A percentile compares a stretch with the other conserved stretches of the same genome.
These are phyloP conservation scores for Pisolithus albus DNA, from an alignment of 768 basidiomycete genomes.

Conservation along the genomic window DNA sequence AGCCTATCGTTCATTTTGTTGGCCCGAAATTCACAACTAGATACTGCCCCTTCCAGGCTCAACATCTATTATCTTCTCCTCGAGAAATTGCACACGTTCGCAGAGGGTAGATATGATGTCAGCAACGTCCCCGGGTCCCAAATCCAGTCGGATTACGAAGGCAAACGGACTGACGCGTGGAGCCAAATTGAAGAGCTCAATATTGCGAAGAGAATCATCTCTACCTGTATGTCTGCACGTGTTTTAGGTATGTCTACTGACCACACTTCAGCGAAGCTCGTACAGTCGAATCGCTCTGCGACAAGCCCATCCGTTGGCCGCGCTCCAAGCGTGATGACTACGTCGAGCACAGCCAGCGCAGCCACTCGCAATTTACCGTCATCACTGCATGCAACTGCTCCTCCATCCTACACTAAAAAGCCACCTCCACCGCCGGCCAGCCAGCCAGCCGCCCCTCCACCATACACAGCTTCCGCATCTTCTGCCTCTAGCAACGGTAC, in stretches of 20 bases:
- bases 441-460: constrained; percentile 38
- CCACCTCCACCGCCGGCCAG: constrained; percentile 32
- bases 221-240: constrained; percentile 59
- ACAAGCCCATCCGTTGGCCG: constrained; percentile 31
- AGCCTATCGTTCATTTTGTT: not conserved
- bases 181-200: constrained; percentile 69
- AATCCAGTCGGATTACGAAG: constrained; percentile 72
- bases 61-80: constrained; percentile 92
- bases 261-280: constrained; percentile 50
- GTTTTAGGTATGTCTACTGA: constrained; percentile 5
- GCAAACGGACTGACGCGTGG: constrained; percentile 77
- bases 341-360: constrained; percentile 23
- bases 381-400: constrained; percentile 7
- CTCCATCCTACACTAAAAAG: constrained; percentile 35
- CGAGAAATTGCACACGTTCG: constrained; percentile 88
- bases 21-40: not conserved
- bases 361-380: constrained; percentile 21
- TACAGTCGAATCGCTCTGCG: constrained; percentile 45
- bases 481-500: constrained; percentile 10
- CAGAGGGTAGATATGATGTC: constrained; percentile 71
- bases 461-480: constrained; percentile 30
- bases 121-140: constrained; percentile 57
- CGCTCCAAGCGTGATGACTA: constrained; percentile 19
- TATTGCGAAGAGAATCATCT: constrained; percentile 78
- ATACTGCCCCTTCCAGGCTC: constrained; percentile 41